Evolutionary conservation across 371 early-diverging fungal genomes (phyloP).

Genomic region (Pancytospora philotis): DNA sequence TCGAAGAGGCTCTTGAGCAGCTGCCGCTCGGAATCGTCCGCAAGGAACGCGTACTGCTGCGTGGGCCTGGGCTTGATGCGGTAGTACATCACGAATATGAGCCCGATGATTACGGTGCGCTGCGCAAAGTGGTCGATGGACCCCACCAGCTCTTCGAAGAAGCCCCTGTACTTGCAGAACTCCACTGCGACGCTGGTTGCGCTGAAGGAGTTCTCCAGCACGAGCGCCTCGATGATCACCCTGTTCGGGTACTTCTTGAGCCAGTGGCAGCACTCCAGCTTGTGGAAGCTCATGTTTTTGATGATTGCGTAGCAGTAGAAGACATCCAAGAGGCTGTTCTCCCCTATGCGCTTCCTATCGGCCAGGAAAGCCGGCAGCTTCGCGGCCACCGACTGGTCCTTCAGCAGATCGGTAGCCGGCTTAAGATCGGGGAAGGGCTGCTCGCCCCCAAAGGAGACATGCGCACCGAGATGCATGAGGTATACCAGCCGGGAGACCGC

Average conservation of each 20-base stretch:
- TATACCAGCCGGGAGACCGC: neutral
- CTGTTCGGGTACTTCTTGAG: neutral
- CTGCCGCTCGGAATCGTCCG: neutral
- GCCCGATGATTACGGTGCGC: neutral
- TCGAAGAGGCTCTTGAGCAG: neutral
- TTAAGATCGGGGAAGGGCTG: neutral
- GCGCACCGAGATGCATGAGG: neutral
- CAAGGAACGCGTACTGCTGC: neutral
- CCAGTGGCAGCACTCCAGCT: constrained; percentile 1
- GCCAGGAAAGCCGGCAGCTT: neutral
- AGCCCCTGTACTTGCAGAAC: neutral
- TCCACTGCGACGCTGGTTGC: neutral
- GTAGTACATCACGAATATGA: neutral
- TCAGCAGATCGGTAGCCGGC: neutral
- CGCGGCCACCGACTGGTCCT: neutral
- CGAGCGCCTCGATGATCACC: neutral
- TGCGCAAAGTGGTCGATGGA: neutral
- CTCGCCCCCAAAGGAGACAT: neutral
- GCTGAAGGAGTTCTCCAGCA: neutral
- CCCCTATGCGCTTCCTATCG: neutral
- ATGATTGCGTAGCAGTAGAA: constrained; percentile 27
- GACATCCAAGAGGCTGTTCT: constrained; percentile 25
- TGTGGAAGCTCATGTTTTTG: neutral
- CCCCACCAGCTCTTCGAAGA: neutral
- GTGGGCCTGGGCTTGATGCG: neutral